These are phyloP conservation scores for Populus alba DNA, from an alignment of 345 rosid genomes.

Conservation along the genomic window DNA sequence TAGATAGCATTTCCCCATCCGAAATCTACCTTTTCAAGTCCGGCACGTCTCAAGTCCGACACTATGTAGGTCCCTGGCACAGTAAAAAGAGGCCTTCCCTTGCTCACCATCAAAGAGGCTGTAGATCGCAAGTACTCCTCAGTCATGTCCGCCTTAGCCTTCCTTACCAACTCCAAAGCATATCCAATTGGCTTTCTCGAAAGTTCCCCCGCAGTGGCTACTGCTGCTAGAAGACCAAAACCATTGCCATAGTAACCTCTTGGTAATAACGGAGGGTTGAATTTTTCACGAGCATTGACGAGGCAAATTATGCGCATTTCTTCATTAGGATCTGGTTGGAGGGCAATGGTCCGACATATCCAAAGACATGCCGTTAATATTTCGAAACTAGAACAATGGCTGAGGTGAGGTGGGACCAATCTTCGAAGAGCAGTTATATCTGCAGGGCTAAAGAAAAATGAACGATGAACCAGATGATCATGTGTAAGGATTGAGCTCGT, in stretches of 20 bases:
- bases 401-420: not conserved
- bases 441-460: conserved; percentile 15
- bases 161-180: conserved; percentile 26
- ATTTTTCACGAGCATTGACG: not conserved
- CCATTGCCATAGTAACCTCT: conserved; percentile 45
- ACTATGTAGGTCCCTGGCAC: not conserved
- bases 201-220: conserved; percentile 20
- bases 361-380: conserved; percentile 24
- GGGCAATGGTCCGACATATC: conserved; percentile 21
- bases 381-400: conserved; percentile 18
- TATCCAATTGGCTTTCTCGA: conserved; percentile 20
- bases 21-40: conserved; percentile 9
- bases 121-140: conserved; percentile 18
- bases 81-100: not conserved
- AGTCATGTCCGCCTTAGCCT: conserved; percentile 16
- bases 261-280: not conserved
- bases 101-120: conserved; percentile 14
- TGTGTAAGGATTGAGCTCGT: not conserved
- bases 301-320: conserved; percentile 7
- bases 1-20: conserved; percentile 22
- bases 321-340: conserved; percentile 5
- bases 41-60: not conserved
- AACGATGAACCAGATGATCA: not conserved
- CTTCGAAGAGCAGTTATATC: conserved; percentile 6
- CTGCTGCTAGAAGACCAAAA: conserved; percentile 17